Base-by-base conservation (phyloP, 495 filamentous ascomycete genomes). In the Oleoguttula mirabilis region DNA sequence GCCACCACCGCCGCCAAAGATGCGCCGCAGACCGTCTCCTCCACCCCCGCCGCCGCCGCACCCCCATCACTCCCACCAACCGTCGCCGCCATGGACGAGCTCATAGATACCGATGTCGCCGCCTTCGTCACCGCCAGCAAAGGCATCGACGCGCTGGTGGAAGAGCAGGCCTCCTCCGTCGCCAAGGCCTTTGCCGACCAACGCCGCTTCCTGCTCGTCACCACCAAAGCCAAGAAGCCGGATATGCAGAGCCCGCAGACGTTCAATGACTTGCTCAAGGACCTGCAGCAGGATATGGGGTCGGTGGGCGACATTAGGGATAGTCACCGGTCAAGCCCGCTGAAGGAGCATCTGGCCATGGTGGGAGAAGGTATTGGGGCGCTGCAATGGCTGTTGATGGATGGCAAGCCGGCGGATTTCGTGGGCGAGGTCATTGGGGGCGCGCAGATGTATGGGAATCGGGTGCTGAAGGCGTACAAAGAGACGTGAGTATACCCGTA, bases 211-310 rank as follows among this genome's bases (percentile, higher is more conserved):
- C 71, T 98, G 33, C 71, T 87, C 43, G 76, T 94, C 51, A 77
- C 87, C 2, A 90, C 82, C 19, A 90, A 87, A 62, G 80, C 92
- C 8, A 93, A 82, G 70, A 94, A 94, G 62, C 92, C 88, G 20
- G 80, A 84, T 39, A 70, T 76, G 31, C 70, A 71, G 16, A 75
- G 76, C 10, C 66, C 77, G 7, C 66, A 72, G 3, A 31, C 40
- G 1, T 73, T 68, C 51, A 76, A 80, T 69, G 77, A 87, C 36
- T 72, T 88, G 35, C 69, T 94, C 48, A 83, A 84, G 39, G 84
- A 84, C 41, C 77, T 94, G 48, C 82, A 88, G 59, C 73, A 75
- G 48, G 77, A 77, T 20, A 79, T 88, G 51, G 76, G 78, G 45
- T 73, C 70, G 10, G 82, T 90, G 44, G 77, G 73, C 47, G 78